phyloP scores from a whole-genome alignment of 2,329 filamentous ascomycete genomes.

The Furcasterigmium furcatum region DNA sequence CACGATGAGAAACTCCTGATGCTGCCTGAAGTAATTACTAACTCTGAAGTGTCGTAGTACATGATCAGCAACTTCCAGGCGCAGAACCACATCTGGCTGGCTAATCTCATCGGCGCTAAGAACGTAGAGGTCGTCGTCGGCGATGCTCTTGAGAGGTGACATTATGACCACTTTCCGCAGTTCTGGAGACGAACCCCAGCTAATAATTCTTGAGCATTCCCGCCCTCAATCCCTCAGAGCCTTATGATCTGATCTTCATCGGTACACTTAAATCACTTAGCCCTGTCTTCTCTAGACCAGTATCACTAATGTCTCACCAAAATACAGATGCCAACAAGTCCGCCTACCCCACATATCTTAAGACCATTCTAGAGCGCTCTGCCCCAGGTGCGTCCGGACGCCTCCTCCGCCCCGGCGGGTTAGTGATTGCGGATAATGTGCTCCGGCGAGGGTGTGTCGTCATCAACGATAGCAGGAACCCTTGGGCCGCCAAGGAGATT shows the following conservation, averaged over 20 bases:
- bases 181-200: not conserved
- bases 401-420: slow-evolving; percentile 43
- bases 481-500: slow-evolving; percentile 6
- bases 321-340: slow-evolving; percentile 53
- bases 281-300: no score
- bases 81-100: slow-evolving; percentile 36
- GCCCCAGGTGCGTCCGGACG: slow-evolving; percentile 29
- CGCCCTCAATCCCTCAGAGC: slow-evolving; percentile 28
- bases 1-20: no score
- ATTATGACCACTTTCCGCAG: no score
- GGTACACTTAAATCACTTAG: no score
- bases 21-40: no score
- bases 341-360: slow-evolving; percentile 46
- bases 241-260: slow-evolving; percentile 53
- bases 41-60: no score
- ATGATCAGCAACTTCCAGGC: slow-evolving; percentile 40
- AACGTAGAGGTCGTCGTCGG: slow-evolving; percentile 44
- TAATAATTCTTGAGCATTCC: slow-evolving; percentile 24
- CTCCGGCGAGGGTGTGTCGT: slow-evolving; percentile 45
- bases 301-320: no score
- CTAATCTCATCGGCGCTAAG: slow-evolving; percentile 35
- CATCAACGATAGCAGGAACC: slow-evolving; percentile 25
- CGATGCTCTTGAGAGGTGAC: slow-evolving; percentile 42
- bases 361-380: slow-evolving; percentile 40
- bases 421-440: slow-evolving; percentile 53